phyloP scores from a whole-genome alignment of 1,139 yeast species.

The Hanseniaspora uvarum region DNA sequence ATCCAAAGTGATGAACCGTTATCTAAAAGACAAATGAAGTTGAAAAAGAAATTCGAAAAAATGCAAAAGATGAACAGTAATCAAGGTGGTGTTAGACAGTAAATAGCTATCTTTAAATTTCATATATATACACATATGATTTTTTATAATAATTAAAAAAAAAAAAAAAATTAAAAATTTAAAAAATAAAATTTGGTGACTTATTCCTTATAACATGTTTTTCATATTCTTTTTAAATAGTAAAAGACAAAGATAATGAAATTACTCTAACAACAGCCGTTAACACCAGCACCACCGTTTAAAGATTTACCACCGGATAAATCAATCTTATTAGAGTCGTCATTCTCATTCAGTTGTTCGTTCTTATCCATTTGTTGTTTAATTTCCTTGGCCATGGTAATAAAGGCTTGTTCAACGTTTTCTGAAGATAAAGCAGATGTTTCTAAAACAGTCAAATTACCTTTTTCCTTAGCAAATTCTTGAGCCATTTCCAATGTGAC shows the following conservation, averaged over 20 bases:
- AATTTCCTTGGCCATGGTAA: conserved; percentile 97
- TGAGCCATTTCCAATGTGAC: conserved; percentile 95
- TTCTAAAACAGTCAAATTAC: conserved; percentile 91
- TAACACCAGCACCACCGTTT: conserved; percentile 46
- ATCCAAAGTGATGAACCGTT: conserved; percentile 20
- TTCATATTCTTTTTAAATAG: no score
- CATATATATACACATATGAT: not conserved
- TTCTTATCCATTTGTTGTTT: conserved; percentile 85
- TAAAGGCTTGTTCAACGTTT: conserved; percentile 95
- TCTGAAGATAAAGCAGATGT: conserved; percentile 93
- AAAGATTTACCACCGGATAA: conserved; percentile 75
- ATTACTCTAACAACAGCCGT: conserved; percentile 50
- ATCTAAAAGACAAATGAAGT: conserved; percentile 30
- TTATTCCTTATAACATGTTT: no score
- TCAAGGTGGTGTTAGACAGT: conserved; percentile 9
- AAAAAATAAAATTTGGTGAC: not conserved
- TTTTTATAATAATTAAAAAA: not conserved
- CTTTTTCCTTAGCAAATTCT: conserved; percentile 84
- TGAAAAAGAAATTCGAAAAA: conserved; percentile 28
- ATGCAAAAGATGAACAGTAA: conserved; percentile 17
- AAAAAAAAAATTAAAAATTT: not conserved
- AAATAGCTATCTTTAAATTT: not conserved
- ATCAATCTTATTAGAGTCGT: conserved; percentile 60
- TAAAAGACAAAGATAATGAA: no score
- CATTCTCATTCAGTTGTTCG: conserved; percentile 33